A percentile compares a stretch with the other conserved stretches of the same genome.
These are phyloP conservation scores for Zelonia costaricensis DNA, from an alignment of 208 protist genomes.

Conservation along the genomic window DNA sequence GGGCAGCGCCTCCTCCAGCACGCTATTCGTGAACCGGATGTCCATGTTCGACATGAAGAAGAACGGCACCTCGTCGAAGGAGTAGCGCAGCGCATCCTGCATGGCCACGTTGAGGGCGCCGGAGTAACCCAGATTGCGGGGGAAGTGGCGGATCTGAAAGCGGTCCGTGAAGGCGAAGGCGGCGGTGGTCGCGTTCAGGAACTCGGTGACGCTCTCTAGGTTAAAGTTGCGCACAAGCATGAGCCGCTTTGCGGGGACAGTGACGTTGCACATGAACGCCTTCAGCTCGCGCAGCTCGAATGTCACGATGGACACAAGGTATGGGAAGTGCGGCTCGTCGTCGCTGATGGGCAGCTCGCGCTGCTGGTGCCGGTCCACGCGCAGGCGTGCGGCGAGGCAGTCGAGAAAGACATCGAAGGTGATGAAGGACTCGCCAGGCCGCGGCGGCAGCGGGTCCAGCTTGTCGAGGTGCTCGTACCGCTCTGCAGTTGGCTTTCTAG, in stretches of 20 bases:
- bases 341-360: constrained; percentile 13
- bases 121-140: constrained; percentile 16
- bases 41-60: constrained; percentile 18
- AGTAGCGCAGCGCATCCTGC: constrained; percentile 17
- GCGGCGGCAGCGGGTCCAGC: not conserved
- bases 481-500: no score
- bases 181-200: constrained; percentile 24
- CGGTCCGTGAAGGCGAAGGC: constrained; percentile 34
- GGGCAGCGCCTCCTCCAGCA: constrained; percentile 8
- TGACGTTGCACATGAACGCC: constrained; percentile 18
- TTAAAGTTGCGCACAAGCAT: constrained; percentile 18
- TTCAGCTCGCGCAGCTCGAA: constrained; percentile 24
- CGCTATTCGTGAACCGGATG: constrained; percentile 9
- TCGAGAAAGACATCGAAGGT: constrained; percentile 12
- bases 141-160: constrained; percentile 27
- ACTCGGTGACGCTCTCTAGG: constrained; percentile 1
- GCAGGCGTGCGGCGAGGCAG: constrained; percentile 20
- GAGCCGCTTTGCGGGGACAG: constrained; percentile 6
- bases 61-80: constrained; percentile 28
- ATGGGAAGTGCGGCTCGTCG: not conserved
- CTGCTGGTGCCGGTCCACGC: constrained; percentile 8
- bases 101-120: constrained; percentile 24
- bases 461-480: no score
- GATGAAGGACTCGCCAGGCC: not conserved
- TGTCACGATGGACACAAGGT: constrained; percentile 14